Percentiles rank a stretch among this genome's conserved stretches.
phyloP scores from a whole-genome alignment of 108 stramenopile genomes.

The Nitzschia sp. region DNA sequence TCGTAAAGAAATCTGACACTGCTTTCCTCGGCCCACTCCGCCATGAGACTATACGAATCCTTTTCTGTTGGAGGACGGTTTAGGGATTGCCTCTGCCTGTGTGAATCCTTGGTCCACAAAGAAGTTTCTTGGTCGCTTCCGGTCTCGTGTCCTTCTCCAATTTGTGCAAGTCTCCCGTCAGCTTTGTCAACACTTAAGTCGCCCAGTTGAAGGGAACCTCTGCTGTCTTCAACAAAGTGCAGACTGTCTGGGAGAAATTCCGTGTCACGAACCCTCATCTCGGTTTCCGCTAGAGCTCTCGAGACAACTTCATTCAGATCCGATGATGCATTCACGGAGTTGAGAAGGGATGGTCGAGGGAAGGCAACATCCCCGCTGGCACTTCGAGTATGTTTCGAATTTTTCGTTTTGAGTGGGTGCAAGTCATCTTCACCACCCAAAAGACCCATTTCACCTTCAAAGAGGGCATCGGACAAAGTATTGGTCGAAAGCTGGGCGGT shows the following conservation, averaged over 20 bases:
- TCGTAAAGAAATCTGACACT: constrained; percentile 12
- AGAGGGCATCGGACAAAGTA: not conserved
- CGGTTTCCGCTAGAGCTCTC: constrained; percentile 3
- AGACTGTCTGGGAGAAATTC: no score
- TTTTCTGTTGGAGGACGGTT: not conserved
- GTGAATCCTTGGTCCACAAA: not conserved
- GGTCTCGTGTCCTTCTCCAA: not conserved
- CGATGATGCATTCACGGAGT: not conserved
- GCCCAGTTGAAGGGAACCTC: no score
- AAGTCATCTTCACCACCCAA: not conserved
- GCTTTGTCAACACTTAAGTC: no score
- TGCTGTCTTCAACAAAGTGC: no score
- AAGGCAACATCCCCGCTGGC: not conserved
- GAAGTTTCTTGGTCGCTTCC: not conserved
- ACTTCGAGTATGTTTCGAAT: not conserved
- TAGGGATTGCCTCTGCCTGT: not conserved
- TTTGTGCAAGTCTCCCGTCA: not conserved
- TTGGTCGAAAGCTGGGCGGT: not conserved
- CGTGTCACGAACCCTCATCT: not conserved
- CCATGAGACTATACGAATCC: not conserved
- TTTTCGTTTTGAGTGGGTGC: no score
- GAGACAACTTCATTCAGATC: constrained; percentile 10
- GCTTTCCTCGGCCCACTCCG: constrained; percentile 21
- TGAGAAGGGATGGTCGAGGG: constrained; percentile 11
- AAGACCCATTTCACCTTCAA: not conserved